Evolutionary conservation across 225 moss, liverwort and hornwort species (phyloP).

Genomic region (Polytrichum formosum): DNA sequence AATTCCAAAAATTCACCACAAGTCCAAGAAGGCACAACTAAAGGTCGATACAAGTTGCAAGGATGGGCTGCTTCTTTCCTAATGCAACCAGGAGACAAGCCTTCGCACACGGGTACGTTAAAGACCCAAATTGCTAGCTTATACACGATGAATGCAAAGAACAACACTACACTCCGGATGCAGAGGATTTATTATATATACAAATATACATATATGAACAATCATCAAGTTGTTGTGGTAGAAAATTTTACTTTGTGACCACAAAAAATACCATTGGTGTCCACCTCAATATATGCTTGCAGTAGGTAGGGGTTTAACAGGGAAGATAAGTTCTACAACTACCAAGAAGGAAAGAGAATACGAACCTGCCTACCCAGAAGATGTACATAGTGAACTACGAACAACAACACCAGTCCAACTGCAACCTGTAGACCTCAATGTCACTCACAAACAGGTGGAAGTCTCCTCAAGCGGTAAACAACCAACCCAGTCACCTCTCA

Average conservation of each 20-base stretch:
- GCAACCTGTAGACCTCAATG: slow-evolving; percentile 23
- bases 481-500: slow-evolving; percentile 13
- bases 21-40: slow-evolving; percentile 18
- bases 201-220: too few relatives aligned
- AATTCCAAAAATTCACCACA: slow-evolving; percentile 15
- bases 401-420: slow-evolving; percentile 12
- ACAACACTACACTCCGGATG: too few relatives aligned
- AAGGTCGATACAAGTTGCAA: slow-evolving; percentile 44
- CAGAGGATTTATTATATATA: too few relatives aligned
- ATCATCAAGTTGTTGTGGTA: too few relatives aligned
- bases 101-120: slow-evolving; percentile 19
- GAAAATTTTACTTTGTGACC: neutral
- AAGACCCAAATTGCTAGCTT: neutral
- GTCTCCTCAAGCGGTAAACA: slow-evolving; percentile 22
- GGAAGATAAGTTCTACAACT: slow-evolving; percentile 16
- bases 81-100: slow-evolving; percentile 29
- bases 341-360: slow-evolving; percentile 28
- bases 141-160: too few relatives aligned
- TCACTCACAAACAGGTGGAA: slow-evolving; percentile 18
- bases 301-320: slow-evolving; percentile 20
- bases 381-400: slow-evolving; percentile 6
- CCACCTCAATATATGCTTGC: slow-evolving; percentile 1
- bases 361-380: slow-evolving; percentile 11
- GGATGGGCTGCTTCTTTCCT: slow-evolving; percentile 53
- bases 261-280: neutral